Evolutionary conservation across 192 early-diverging fungal species (phyloP).

Genomic region (Rhizoclosmatium globosum): DNA sequence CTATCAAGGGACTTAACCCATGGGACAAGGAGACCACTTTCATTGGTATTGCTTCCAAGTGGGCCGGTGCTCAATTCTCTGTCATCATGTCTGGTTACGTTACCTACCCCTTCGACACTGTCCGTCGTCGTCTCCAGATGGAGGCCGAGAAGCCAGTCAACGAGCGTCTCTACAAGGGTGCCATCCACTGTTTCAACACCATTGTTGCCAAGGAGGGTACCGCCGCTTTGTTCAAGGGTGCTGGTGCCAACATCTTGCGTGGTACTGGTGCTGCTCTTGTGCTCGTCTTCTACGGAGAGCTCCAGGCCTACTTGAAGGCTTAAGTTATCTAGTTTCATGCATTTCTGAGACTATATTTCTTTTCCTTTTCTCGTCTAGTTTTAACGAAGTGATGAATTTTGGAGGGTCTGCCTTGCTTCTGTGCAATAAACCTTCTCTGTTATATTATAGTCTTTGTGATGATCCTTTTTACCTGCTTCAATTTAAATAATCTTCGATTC

Average conservation of each 20-base stretch:
- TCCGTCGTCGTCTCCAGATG: slow-evolving; percentile 98
- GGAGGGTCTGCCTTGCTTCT: not conserved
- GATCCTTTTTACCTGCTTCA: too few species aligned
- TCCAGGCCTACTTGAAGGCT: slow-evolving; percentile 37
- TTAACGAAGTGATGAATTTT: not conserved
- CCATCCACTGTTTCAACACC: slow-evolving; percentile 87
- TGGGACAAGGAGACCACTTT: slow-evolving; percentile 52
- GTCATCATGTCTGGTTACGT: slow-evolving; percentile 50
- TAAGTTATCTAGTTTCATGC: not conserved
- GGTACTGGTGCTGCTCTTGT: slow-evolving; percentile 98
- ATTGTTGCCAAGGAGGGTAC: slow-evolving; percentile 91
- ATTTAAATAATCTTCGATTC: too few species aligned
- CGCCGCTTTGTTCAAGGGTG: slow-evolving; percentile 98
- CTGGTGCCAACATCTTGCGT: slow-evolving; percentile 98
- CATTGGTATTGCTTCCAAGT: slow-evolving; percentile 49
- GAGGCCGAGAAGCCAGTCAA: slow-evolving; percentile 85
- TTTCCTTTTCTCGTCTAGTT: not conserved
- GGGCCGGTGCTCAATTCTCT: slow-evolving; percentile 47
- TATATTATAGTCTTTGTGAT: too few species aligned
- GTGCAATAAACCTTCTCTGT: too few species aligned
- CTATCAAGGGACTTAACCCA: slow-evolving; percentile 65
- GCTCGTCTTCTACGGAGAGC: slow-evolving; percentile 68
- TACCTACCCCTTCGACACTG: slow-evolving; percentile 94
- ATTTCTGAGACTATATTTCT: not conserved
- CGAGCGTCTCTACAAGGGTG: slow-evolving; percentile 87